These are phyloP conservation scores for Dendrostoma leiphaemia DNA, from an alignment of 2,329 filamentous ascomycete genomes.

Conservation along the genomic window DNA sequence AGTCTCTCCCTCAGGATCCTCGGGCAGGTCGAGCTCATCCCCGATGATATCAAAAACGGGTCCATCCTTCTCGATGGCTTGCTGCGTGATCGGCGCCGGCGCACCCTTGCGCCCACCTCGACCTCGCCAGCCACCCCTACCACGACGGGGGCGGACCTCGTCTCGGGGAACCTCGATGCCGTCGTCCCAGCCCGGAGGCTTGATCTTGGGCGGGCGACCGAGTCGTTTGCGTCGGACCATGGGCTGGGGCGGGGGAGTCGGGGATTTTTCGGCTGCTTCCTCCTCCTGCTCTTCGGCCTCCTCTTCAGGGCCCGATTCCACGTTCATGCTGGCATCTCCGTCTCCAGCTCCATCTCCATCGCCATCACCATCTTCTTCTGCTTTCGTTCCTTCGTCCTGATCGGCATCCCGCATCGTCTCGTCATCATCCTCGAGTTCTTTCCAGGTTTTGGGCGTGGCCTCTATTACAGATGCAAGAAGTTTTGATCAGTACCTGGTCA, in stretches of 20 bases:
- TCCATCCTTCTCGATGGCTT: slow-evolving; percentile 90
- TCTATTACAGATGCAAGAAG: slow-evolving; percentile 31
- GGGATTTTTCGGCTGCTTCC: slow-evolving; percentile 43
- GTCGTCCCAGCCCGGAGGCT: slow-evolving; percentile 74
- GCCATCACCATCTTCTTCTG: slow-evolving; percentile 26
- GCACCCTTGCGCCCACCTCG: slow-evolving; percentile 66
- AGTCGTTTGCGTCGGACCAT: slow-evolving; percentile 73
- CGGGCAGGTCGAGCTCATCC: slow-evolving; percentile 86
- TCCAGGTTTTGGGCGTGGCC: slow-evolving; percentile 44
- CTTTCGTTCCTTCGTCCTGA: slow-evolving; percentile 34
- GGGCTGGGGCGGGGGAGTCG: slow-evolving; percentile 56
- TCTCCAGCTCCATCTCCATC: slow-evolving; percentile 33
- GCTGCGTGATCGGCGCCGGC: slow-evolving; percentile 73
- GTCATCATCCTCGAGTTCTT: slow-evolving; percentile 44
- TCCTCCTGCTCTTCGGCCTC: slow-evolving; percentile 30
- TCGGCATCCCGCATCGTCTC: slow-evolving; percentile 44
- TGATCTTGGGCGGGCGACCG: slow-evolving; percentile 84
- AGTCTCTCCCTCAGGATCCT: slow-evolving; percentile 82
- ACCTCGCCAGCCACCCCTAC: slow-evolving; percentile 69
- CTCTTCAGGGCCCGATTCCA: slow-evolving; percentile 40
- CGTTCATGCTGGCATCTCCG: slow-evolving; percentile 33
- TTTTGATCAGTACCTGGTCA: neutral
- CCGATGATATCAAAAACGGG: slow-evolving; percentile 87
- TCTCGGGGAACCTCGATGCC: slow-evolving; percentile 56
- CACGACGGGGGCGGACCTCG: slow-evolving; percentile 58